phyloP scores from a whole-genome alignment of 139 green algal genomes.

The Volvox africanus region DNA sequence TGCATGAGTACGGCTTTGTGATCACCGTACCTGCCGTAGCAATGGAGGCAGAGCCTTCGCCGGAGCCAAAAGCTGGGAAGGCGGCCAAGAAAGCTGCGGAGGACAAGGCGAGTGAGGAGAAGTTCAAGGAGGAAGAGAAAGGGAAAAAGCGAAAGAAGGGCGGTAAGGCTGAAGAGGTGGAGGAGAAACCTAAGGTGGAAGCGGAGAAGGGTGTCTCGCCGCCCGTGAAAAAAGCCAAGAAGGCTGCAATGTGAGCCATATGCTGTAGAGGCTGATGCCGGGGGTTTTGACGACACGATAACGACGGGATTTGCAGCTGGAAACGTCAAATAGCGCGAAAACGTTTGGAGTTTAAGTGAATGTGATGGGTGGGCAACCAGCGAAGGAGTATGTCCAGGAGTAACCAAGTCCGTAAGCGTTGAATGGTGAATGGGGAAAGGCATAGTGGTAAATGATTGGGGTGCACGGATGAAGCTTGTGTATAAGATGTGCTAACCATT shows the following conservation, averaged over 20 bases:
- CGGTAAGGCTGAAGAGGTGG: neutral
- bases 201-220: neutral
- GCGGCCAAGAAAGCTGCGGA: neutral
- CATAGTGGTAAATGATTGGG: too few relatives aligned
- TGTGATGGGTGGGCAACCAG: too few relatives aligned
- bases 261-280: too few relatives aligned
- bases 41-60: neutral
- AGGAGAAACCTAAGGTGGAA: neutral
- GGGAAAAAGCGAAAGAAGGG: constrained; percentile 30
- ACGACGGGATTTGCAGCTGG: too few relatives aligned
- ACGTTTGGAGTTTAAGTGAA: too few relatives aligned
- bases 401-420: too few relatives aligned
- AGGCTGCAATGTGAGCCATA: neutral
- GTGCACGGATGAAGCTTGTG: too few relatives aligned
- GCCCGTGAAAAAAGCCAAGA: constrained; percentile 35
- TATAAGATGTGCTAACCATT: too few relatives aligned
- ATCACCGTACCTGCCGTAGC: neutral
- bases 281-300: too few relatives aligned
- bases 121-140: neutral
- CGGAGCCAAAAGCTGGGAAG: neutral
- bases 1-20: constrained; percentile 24
- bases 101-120: neutral
- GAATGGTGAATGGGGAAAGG: too few relatives aligned
- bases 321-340: too few relatives aligned
- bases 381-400: too few relatives aligned